A percentile compares a stretch with the other conserved stretches of the same genome.
Evolutionary conservation across 208 protist genomes (phyloP).

Genomic region (Porcisia hertigi): DNA sequence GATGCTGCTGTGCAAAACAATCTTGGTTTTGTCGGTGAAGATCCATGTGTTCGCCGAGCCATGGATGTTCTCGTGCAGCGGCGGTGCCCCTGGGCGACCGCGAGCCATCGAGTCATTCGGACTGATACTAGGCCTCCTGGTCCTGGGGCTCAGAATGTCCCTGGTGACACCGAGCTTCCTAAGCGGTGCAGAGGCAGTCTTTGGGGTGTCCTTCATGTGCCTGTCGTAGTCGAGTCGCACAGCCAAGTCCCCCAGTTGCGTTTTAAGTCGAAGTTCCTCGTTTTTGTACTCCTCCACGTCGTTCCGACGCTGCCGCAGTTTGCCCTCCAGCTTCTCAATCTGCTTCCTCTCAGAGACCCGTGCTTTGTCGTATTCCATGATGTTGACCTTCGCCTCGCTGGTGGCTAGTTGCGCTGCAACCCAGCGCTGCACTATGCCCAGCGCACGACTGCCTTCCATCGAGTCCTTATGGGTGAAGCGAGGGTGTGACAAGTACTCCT

Average conservation of each 20-base stretch:
- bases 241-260: slow-evolving; percentile 10
- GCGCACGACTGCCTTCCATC: slow-evolving; percentile 50
- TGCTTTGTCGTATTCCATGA: slow-evolving; percentile 14
- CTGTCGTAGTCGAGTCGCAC: slow-evolving; percentile 13
- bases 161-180: not conserved
- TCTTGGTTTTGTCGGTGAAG: slow-evolving; percentile 17
- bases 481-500: slow-evolving; percentile 40
- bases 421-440: slow-evolving; percentile 57
- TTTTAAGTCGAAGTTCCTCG: slow-evolving; percentile 17
- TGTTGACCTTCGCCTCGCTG: slow-evolving; percentile 25
- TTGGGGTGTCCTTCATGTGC: not conserved
- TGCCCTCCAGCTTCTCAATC: slow-evolving; percentile 21
- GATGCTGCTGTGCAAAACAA: slow-evolving; percentile 22
- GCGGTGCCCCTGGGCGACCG: slow-evolving; percentile 21
- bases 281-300: slow-evolving; percentile 21
- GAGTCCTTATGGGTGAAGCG: slow-evolving; percentile 54
- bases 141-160: not conserved
- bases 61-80: slow-evolving; percentile 23
- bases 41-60: slow-evolving; percentile 15
- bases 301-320: slow-evolving; percentile 12
- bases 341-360: slow-evolving; percentile 10
- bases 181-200: not conserved
- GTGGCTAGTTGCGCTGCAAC: slow-evolving; percentile 41
- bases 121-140: not conserved
- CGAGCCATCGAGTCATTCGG: not conserved